A percentile compares a stretch with the other conserved stretches of the same genome.
Evolutionary conservation across 768 basidiomycete species (phyloP).

Genomic region (Kwoniella pini): DNA sequence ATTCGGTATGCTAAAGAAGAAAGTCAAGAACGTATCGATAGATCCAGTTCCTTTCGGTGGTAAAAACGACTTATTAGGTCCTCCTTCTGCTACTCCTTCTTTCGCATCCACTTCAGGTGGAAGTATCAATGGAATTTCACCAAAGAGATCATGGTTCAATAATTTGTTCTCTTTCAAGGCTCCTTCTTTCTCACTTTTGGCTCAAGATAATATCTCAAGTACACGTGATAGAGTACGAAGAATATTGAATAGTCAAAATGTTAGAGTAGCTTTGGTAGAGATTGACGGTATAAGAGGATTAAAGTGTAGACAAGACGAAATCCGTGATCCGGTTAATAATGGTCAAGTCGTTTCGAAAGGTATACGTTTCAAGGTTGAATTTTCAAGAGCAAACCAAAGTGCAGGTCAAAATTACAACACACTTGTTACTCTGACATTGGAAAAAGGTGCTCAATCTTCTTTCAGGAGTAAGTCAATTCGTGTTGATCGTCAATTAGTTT

Average conservation of each 20-base stretch:
- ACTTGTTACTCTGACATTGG: constrained; percentile 69
- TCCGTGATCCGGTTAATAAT: constrained; percentile 60
- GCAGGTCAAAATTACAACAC: constrained; percentile 60
- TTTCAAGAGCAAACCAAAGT: constrained; percentile 58
- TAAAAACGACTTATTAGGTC: constrained; percentile 25
- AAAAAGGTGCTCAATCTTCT: constrained; percentile 80
- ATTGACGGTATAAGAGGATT: constrained; percentile 67
- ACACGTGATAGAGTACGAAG: constrained; percentile 74
- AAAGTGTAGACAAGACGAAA: constrained; percentile 74
- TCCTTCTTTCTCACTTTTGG: constrained; percentile 55
- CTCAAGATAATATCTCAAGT: constrained; percentile 58
- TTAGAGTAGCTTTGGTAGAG: constrained; percentile 67
- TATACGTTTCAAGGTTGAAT: constrained; percentile 80
- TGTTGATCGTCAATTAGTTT: neutral
- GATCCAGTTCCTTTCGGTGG: constrained; percentile 42
- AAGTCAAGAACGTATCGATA: constrained; percentile 40
- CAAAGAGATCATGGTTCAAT: constrained; percentile 78
- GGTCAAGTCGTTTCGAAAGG: constrained; percentile 65
- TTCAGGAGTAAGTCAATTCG: constrained; percentile 64
- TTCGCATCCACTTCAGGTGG: constrained; percentile 12
- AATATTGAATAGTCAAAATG: constrained; percentile 70
- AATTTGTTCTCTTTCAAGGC: constrained; percentile 86
- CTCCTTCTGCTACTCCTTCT: constrained; percentile 14
- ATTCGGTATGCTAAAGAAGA: constrained; percentile 48
- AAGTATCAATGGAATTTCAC: constrained; percentile 42